Evolutionary conservation across 2,329 filamentous ascomycete species (phyloP).

Genomic region (Epichloe glyceriae): DNA sequence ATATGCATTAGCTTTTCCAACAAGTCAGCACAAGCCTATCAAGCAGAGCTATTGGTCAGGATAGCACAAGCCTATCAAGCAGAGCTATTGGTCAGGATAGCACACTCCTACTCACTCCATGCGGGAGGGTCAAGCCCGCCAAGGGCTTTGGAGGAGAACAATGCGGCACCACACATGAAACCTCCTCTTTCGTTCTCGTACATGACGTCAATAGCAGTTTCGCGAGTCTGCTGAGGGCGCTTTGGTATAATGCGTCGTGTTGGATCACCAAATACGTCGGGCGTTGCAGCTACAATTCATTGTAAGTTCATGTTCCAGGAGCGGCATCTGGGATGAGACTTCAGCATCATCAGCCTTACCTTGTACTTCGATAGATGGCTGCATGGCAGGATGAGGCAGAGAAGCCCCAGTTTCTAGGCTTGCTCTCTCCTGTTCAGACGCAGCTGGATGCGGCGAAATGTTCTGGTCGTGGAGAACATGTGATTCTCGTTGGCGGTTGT

Average conservation of each 20-base stretch:
- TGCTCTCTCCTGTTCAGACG: slow-evolving; percentile 1
- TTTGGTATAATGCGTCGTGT: slow-evolving; percentile 23
- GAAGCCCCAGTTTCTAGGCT: background rate
- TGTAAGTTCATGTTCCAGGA: background rate
- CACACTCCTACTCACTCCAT: slow-evolving; percentile 44
- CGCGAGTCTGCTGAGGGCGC: slow-evolving; percentile 23
- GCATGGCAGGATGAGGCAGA: slow-evolving; percentile 11
- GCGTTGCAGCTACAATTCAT: slow-evolving; percentile 17
- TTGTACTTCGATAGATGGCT: slow-evolving; percentile 23
- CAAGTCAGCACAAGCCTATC: slow-evolving; percentile 2
- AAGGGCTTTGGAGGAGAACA: slow-evolving; percentile 80
- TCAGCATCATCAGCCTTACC: slow-evolving; percentile 8
- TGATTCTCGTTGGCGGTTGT: background rate
- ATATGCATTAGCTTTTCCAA: slow-evolving; percentile 41
- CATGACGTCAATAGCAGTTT: slow-evolving; percentile 66
- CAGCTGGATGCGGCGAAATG: background rate
- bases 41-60: too few relatives aligned
- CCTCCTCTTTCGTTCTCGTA: slow-evolving; percentile 93
- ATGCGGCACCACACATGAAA: slow-evolving; percentile 75
- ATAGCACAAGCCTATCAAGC: background rate
- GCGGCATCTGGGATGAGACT: background rate
- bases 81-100: too few relatives aligned
- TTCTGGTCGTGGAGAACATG: background rate
- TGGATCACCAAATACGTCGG: slow-evolving; percentile 12
- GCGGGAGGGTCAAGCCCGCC: slow-evolving; percentile 73